phyloP scores from a whole-genome alignment of 345 rosid species.

The Melaleuca alternifolia region DNA sequence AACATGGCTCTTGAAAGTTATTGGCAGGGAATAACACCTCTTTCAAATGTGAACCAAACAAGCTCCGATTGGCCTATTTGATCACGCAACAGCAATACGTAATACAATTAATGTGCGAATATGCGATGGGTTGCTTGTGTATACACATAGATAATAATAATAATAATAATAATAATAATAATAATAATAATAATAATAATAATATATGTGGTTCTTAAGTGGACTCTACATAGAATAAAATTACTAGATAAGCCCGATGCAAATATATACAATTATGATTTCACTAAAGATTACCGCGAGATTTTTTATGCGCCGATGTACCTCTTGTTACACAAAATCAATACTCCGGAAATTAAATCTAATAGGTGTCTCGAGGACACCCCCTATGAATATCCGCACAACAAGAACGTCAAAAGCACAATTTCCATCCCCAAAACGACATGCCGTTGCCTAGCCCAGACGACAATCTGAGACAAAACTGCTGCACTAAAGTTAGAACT shows the following conservation, averaged over 20 bases:
- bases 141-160: neutral
- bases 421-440: neutral
- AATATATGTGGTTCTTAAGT: neutral
- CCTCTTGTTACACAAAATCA: neutral
- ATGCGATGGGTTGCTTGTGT: too few species aligned
- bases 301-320: neutral
- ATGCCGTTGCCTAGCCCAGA: accelerated
- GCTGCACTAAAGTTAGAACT: neutral
- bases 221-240: neutral
- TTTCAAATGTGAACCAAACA: neutral
- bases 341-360: neutral
- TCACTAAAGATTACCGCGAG: neutral
- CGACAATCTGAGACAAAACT: too few species aligned
- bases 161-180: too few species aligned
- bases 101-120: neutral
- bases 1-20: neutral
- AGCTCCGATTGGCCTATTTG: neutral
- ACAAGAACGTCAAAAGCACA: neutral
- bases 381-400: neutral
- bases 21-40: neutral
- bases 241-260: neutral
- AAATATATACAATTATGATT: neutral
- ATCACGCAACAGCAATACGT: neutral
- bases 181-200: too few species aligned
- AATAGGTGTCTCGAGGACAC: accelerated